Evolutionary conservation across 2,329 filamentous ascomycete genomes (phyloP).

Genomic region (Aspergillus oerlinghausenensis): DNA sequence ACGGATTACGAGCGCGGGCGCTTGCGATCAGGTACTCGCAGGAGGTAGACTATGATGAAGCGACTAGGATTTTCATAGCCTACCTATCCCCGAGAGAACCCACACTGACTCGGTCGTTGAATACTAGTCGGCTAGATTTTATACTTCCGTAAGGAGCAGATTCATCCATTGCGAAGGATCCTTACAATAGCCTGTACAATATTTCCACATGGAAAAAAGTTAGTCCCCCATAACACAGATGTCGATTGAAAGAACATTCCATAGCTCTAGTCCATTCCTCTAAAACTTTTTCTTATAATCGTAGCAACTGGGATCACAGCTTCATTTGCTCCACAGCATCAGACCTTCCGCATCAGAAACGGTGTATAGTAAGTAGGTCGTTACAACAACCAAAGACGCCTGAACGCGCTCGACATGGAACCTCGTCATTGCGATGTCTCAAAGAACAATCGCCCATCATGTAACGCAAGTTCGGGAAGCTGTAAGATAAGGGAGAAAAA

Average conservation of each 20-base stretch:
- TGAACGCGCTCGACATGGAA: not conserved
- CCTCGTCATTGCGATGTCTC: not conserved
- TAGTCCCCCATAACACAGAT: not conserved
- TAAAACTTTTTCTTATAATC: not conserved
- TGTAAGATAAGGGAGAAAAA: not conserved
- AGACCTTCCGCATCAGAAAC: not conserved
- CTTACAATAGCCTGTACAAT: not conserved
- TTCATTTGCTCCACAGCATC: not conserved
- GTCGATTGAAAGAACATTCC: not conserved
- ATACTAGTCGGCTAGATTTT: not conserved
- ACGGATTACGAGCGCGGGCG: conserved; percentile 9
- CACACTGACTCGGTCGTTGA: not conserved
- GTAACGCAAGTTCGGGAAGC: conserved; percentile 1
- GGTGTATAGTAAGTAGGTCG: conserved; percentile 7
- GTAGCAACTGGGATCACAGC: not conserved
- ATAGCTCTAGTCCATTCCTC: not conserved
- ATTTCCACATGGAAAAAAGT: not conserved
- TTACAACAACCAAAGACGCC: conserved; percentile 2
- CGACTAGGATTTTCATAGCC: not conserved
- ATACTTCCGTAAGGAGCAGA: not conserved
- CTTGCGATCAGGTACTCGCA: conserved; percentile 12
- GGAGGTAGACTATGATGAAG: not conserved
- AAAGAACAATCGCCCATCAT: conserved; percentile 1
- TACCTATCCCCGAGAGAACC: not conserved
- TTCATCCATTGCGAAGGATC: not conserved